Evolutionary conservation across 306 rosid genomes (phyloP), one percentile per base, ranked within the genome.

Genomic region (Ziziphus jujuba): DNA sequence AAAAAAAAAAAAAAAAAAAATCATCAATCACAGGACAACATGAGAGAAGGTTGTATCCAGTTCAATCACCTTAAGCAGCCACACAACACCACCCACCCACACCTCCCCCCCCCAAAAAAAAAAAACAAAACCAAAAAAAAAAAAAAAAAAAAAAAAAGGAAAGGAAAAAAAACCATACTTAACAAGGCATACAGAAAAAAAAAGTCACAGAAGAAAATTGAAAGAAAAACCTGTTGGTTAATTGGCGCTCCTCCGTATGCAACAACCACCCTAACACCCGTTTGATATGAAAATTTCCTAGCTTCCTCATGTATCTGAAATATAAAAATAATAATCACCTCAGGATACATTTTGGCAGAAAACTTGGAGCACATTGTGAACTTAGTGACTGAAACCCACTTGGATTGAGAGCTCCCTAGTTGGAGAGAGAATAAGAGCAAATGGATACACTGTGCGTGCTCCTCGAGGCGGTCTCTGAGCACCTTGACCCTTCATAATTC

Each of bases 181-280:
- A 31, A 43, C 19, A n/a, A 25, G 52, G 48, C 73, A 25, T 22
- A 64, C 20, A 19, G 20, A 50, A 38, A 28, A 51, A 4, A 1
- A 23, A 40, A 28, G 16, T 50, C 22, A 38, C 44, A 38, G 11
- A 50, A n/a, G 51, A 12, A 61, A 34, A 22, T 45, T 20, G 38
- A 72, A 61, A 38, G n/a, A 12, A 47, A 69, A 74, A 91, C 96
- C 96, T 88, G 96, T 66, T 83, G 93, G 82, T 81, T 81, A 71
- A 91, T 84, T 61, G 97, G 96, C 61, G 96, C 91, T 69, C 97
- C 97, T 50, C 97, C 97, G 66, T 90, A 90, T 62, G 89, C 95
- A 84, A 91, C 97, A 48, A 91, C 97, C 61, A 87, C 97, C 69
- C 93, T 84, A n/a, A 88, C 97, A 79, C 92, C 90, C 2, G 91